Base-by-base conservation (phyloP, 768 basidiomycete species). In the Arthromyces matolae region DNA sequence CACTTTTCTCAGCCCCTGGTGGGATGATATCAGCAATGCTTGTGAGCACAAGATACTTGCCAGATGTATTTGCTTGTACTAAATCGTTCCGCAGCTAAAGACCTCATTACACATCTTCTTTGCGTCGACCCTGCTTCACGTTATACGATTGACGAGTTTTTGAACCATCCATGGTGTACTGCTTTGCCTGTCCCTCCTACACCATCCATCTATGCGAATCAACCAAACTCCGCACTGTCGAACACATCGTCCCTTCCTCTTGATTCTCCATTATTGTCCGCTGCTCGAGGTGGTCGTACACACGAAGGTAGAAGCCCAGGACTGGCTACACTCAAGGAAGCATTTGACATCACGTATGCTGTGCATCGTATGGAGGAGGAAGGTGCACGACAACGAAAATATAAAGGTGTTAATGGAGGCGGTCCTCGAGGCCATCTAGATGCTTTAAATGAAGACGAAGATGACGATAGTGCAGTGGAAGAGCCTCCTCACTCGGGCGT, bases 321-420 rank as follows among this genome's bases (percentile, higher is more conserved):
- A 19, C 63, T 98, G 22, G 87, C 92, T 0, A 84, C 88, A 0
- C 82, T 99, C 65, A 98, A 96, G 62, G 96, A 98, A 64, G 94
- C 96, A 3, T 98, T 99, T 67, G 96, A 99, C 65, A 86, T 99
- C 61, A 95, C 96, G 1, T 97, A 97, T 65, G 95, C 96, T 3
- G 96, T 99, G 0, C 96, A 99, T 66, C 84, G 95, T 14, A 98
- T 98, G 95, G 95, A 97, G 64, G 96, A 99, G 66, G 96, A 99
- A 67, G 95, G 93, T 12, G 89, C 89, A 0, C 78, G 90, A 45
- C 74, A 91, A 42, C 79, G 89, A 20, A 91, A 87, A 37, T 88
- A 87, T 67, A 84, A 88, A 45, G 86, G 83, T 9, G 77, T 80
- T 3, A 86, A 84, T 14, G 86, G n/a, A n/a, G n/a, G 83, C 0